Evolutionary conservation across 345 rosid species (phyloP).

Genomic region (Salix koriyanagi): DNA sequence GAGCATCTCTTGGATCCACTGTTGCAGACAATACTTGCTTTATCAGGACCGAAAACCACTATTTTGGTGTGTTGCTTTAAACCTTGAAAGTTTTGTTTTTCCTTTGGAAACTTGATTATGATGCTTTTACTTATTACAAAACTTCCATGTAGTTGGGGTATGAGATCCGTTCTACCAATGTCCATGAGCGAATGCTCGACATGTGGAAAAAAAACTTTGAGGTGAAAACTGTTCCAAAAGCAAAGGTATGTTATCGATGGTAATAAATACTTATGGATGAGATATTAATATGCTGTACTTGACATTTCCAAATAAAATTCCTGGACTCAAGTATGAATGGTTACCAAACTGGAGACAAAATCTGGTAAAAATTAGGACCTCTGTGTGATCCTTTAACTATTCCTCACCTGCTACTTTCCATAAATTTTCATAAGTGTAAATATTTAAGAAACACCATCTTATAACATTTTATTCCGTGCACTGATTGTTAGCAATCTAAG

Average conservation of each 20-base stretch:
- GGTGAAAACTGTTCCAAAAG: constrained; percentile 64
- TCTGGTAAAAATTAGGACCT: neutral
- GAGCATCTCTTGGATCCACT: constrained; percentile 92
- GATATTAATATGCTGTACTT: neutral
- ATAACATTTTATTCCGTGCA: neutral
- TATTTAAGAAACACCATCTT: neutral
- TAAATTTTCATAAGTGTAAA: neutral
- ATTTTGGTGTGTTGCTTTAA: constrained; percentile 46
- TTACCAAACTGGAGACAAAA: neutral
- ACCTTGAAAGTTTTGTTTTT: neutral
- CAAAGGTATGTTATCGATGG: constrained; percentile 46
- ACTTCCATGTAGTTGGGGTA: constrained; percentile 63
- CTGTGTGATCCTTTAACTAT: neutral
- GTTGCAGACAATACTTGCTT: constrained; percentile 56
- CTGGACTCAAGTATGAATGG: neutral
- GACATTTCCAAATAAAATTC: neutral
- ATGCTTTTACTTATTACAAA: constrained; percentile 1
- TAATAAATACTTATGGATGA: neutral
- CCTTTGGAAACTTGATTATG: neutral
- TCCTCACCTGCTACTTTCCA: neutral
- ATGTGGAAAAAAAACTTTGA: constrained; percentile 74
- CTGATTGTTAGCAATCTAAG: neutral
- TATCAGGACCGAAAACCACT: constrained; percentile 81
- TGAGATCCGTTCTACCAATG: constrained; percentile 79
- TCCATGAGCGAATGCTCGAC: constrained; percentile 83